A percentile compares a stretch with the other conserved stretches of the same genome.
Evolutionary conservation across 176 grass and related monocot genomes (phyloP).

Genomic region (Oryza brachyantha): DNA sequence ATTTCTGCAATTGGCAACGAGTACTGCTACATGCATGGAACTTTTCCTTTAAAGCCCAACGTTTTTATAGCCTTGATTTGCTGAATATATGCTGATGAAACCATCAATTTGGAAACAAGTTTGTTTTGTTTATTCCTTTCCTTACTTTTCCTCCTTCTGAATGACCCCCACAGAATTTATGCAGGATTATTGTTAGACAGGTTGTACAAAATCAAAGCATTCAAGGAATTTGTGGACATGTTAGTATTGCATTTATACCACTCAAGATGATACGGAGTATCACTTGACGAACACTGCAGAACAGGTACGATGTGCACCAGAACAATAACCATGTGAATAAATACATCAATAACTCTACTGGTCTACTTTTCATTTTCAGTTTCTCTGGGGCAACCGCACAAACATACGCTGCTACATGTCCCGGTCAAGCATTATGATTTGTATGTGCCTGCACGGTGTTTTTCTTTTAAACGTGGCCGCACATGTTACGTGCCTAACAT

Average conservation of each 20-base stretch:
- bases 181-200: conserved; percentile 2
- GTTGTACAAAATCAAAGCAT: conserved; percentile 24
- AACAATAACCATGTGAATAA: conserved; percentile 19
- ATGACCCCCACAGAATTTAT: neutral
- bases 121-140: neutral
- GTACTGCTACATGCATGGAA: neutral
- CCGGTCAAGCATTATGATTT: too few relatives aligned
- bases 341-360: neutral
- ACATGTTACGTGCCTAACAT: too few relatives aligned
- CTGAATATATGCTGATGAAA: conserved; percentile 41
- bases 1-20: conserved; percentile 11
- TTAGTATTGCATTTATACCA: conserved; percentile 27
- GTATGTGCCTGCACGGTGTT: too few relatives aligned
- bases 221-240: neutral
- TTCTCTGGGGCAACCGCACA: neutral
- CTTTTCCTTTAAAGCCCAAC: neutral
- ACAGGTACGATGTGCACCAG: conserved; percentile 15
- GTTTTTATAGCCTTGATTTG: neutral
- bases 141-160: neutral
- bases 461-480: too few relatives aligned
- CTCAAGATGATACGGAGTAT: neutral
- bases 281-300: conserved; percentile 28
- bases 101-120: neutral
- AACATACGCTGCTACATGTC: neutral
- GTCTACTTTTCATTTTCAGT: neutral